These are phyloP conservation scores for Penicillium salamii DNA, from an alignment of 495 filamentous ascomycete species.

Conservation along the genomic window DNA sequence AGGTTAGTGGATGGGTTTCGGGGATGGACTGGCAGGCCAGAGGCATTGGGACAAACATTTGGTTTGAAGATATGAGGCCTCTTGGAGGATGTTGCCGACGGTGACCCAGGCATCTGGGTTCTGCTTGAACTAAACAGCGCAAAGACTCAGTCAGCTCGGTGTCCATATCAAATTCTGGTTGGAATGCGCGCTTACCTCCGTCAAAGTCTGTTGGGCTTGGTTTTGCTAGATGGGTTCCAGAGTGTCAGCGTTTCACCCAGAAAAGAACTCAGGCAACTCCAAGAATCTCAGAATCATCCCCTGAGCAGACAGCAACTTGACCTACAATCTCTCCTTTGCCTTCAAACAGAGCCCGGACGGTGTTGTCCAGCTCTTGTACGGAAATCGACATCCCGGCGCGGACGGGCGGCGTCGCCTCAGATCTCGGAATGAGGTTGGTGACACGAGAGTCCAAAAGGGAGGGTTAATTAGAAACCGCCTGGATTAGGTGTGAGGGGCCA, in stretches of 20 bases:
- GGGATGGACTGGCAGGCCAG: neutral
- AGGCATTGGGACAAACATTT: constrained; percentile 67
- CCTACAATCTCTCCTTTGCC: constrained; percentile 86
- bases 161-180: neutral
- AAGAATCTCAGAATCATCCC: too few species aligned
- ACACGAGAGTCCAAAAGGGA: constrained; percentile 10
- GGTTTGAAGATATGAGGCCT: constrained; percentile 87
- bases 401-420: constrained; percentile 32
- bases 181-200: constrained; percentile 65
- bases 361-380: constrained; percentile 91
- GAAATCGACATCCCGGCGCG: constrained; percentile 59
- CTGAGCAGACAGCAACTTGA: constrained; percentile 7
- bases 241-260: constrained; percentile 14
- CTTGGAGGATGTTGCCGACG: constrained; percentile 91
- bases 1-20: constrained; percentile 41
- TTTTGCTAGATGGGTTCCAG: constrained; percentile 71
- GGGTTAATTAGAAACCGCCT: constrained; percentile 3
- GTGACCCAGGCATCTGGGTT: constrained; percentile 96
- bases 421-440: constrained; percentile 20
- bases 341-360: constrained; percentile 95
- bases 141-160: neutral
- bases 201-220: constrained; percentile 88
- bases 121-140: constrained; percentile 80
- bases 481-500: constrained; percentile 9
- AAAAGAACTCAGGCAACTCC: too few species aligned